phyloP scores from a whole-genome alignment of 2,329 filamentous ascomycete species.

The Endoconidiophora polonica region DNA sequence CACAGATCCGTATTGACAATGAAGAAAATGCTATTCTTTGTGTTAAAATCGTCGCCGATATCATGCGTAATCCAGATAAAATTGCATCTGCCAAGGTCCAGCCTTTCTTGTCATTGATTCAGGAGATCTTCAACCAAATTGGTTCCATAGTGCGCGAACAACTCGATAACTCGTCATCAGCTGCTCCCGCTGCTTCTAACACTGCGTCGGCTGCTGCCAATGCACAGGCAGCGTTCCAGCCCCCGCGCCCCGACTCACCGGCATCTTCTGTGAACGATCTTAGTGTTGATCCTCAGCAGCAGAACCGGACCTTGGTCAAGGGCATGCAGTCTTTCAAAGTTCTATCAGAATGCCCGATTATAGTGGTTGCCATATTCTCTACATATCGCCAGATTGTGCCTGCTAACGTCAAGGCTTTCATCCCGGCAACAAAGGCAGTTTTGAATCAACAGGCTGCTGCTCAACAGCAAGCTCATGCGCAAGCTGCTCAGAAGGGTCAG shows the following conservation, averaged over 20 bases:
- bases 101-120: constrained; percentile 75
- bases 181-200: constrained; percentile 42
- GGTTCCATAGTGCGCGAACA: constrained; percentile 89
- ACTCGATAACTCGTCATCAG: constrained; percentile 58
- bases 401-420: constrained; percentile 78
- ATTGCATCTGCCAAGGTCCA: constrained; percentile 66
- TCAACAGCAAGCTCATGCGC: constrained; percentile 78
- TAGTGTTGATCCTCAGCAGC: constrained; percentile 60
- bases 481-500: constrained; percentile 61
- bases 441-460: constrained; percentile 78
- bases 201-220: constrained; percentile 28
- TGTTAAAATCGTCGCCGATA: constrained; percentile 95
- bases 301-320: constrained; percentile 64
- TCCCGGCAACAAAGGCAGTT: constrained; percentile 84
- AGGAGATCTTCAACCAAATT: constrained; percentile 92
- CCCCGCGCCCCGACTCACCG: constrained; percentile 77
- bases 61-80: constrained; percentile 83
- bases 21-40: constrained; percentile 98
- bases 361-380: constrained; percentile 96
- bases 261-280: constrained; percentile 69
- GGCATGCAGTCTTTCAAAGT: constrained; percentile 99
- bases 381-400: constrained; percentile 67
- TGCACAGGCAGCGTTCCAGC: constrained; percentile 60
- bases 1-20: constrained; percentile 77
- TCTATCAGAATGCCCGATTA: constrained; percentile 91